Base-by-base conservation (phyloP, 116 monocot species). In the Trichopus zeylanicus region DNA sequence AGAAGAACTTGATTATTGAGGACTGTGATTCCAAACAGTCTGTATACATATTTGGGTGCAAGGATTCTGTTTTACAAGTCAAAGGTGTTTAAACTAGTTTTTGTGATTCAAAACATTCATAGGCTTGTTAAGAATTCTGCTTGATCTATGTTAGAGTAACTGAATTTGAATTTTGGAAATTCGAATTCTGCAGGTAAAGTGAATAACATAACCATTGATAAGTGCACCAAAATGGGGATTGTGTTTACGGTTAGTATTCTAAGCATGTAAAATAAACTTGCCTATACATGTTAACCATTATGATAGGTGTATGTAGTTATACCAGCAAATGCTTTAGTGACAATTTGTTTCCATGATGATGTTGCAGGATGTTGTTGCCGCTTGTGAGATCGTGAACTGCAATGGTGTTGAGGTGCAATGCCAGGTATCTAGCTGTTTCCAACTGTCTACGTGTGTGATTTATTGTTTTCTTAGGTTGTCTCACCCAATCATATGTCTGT, bases 131-230 rank as follows among this genome's bases (percentile, higher is more conserved):
- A n/a, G n/a, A n/a, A n/a, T n/a, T n/a, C n/a, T n/a, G n/a, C n/a
- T n/a, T n/a, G n/a, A n/a, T n/a, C n/a, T n/a, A n/a, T n/a, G n/a
- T n/a, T n/a, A n/a, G n/a, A n/a, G n/a, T n/a, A n/a, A n/a, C n/a
- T n/a, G n/a, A n/a, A n/a, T n/a, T n/a, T n/a, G n/a, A n/a, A n/a
- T n/a, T 42, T 42, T 13, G 42, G 42, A 42, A 12, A 42, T 42
- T 29, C 21, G 42, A 39, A 33, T 27, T 71, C 15, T 74, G 61
- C 77, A 97, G 97, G 97, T 29, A 97, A 97, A 80, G 97, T 97
- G 64, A 97, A 97, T 67, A 97, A 97, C 57, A 97, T 97, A 63
- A 97, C 97, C n/a, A 39, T 97, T 60, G 97, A 97, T 62, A 97
- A 91, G 58, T 97, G 97, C 68, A 82, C 67, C 55, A 97, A 97